Evolutionary conservation across 2,329 filamentous ascomycete species (phyloP).

Genomic region (Paecilomyces dactylethromorphus): DNA sequence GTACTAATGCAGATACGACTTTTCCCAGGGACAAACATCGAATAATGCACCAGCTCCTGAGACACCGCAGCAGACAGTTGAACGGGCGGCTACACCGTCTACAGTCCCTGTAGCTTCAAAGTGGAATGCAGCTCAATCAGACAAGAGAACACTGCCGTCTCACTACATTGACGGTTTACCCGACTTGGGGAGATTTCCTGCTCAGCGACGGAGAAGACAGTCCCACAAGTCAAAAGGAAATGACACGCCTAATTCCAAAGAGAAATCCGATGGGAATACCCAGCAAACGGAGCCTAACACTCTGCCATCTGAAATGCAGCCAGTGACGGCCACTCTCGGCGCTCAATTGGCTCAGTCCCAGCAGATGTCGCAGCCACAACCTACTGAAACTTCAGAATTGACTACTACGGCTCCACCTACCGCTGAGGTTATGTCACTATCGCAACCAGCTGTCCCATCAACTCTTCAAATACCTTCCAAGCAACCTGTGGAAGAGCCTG

Average conservation of each 20-base stretch:
- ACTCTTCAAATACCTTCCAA: neutral
- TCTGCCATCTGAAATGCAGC: neutral
- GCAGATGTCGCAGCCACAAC: neutral
- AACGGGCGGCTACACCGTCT: neutral
- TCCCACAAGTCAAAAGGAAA: neutral
- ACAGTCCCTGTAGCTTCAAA: neutral
- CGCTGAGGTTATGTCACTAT: neutral
- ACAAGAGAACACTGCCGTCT: neutral
- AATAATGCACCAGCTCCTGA: neutral
- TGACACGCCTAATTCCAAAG: neutral
- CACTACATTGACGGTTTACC: slow-evolving; percentile 8
- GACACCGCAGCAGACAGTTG: neutral
- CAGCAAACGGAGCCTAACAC: neutral
- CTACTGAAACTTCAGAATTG: neutral
- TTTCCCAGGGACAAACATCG: neutral
- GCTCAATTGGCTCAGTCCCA: neutral
- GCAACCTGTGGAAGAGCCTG: neutral
- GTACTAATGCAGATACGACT: neutral
- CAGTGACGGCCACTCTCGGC: neutral
- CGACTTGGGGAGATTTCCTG: slow-evolving; percentile 21
- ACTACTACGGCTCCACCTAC: neutral
- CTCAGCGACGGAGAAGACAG: slow-evolving; percentile 11
- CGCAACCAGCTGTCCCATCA: neutral
- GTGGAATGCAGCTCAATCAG: neutral
- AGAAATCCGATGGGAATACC: neutral